phyloP scores from a whole-genome alignment of 2,329 filamentous ascomycete species.

The Knoxdaviesia proteae region DNA sequence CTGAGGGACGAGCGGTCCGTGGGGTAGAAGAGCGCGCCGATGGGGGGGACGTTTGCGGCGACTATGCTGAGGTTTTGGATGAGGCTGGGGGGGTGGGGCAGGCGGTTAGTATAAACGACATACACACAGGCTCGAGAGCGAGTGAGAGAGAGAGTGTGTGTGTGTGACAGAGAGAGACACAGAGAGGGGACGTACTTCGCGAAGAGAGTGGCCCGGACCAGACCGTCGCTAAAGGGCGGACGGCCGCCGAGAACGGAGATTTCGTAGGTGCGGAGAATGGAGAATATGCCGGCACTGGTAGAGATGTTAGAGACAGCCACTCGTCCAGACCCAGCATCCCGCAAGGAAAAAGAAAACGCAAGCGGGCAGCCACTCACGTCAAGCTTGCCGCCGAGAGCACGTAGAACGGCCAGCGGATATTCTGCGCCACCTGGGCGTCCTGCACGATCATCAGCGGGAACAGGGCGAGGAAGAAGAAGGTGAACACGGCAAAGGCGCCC shows the following conservation, averaged over 20 bases:
- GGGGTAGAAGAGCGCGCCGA: constrained; percentile 11
- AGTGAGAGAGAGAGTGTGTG: too few species aligned
- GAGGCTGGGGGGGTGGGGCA: constrained; percentile 8
- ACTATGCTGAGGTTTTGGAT: constrained; percentile 17
- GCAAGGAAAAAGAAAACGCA: too few species aligned
- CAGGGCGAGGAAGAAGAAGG: constrained; percentile 15
- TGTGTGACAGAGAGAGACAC: background rate
- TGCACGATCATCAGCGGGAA: constrained; percentile 13
- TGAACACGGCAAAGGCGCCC: constrained; percentile 14
- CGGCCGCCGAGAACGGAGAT: constrained; percentile 11
- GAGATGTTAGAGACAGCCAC: background rate
- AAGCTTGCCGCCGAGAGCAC: constrained; percentile 7
- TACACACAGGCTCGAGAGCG: too few species aligned
- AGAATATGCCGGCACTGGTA: constrained; percentile 12
- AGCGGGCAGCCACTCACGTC: background rate
- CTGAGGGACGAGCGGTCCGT: background rate
- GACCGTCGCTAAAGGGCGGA: constrained; percentile 11
- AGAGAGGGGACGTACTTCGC: constrained; percentile 9
- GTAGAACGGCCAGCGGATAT: constrained; percentile 15
- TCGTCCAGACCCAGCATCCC: too few species aligned
- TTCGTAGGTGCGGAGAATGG: constrained; percentile 14
- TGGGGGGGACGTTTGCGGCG: constrained; percentile 15
- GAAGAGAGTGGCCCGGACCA: constrained; percentile 13
- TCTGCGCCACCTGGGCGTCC: constrained; percentile 10
- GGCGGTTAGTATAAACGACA: too few species aligned